Percentiles rank a stretch among this genome's conserved stretches.
Conservation (phyloP, 495 filamentous ascomycete species). For the Xylaria telfairii region DNA sequence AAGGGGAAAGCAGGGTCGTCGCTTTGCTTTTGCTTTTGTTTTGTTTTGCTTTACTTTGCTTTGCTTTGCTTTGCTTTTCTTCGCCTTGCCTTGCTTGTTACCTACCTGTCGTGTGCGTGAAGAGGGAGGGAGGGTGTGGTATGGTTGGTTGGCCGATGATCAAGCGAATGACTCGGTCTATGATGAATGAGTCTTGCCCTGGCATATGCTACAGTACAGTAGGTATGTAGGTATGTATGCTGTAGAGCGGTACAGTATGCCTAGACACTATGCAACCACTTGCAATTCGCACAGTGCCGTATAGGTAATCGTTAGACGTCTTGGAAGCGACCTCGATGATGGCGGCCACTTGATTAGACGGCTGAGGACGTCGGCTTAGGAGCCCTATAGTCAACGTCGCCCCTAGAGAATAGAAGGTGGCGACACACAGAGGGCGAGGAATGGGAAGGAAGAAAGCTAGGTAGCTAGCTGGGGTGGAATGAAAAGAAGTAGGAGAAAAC, state of each 20-base stretch:
- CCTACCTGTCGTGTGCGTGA: not conserved
- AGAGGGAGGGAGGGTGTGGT: not conserved
- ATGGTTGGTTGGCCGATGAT: conserved; percentile 37
- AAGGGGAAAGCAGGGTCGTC: conserved; percentile 12
- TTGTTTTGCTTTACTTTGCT: too few relatives aligned
- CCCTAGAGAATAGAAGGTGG: not conserved
- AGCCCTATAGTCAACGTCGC: not conserved
- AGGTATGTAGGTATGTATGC: not conserved
- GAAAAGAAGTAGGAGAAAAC: conserved; percentile 26
- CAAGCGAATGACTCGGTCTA: conserved; percentile 43
- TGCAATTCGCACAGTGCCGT: conserved; percentile 1
- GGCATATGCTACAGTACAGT: not conserved
- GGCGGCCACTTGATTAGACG: not conserved
- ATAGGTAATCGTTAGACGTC: not conserved
- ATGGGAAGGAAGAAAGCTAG: not conserved
- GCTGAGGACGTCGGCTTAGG: not conserved
- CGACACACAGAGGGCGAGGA: not conserved
- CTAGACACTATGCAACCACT: not conserved
- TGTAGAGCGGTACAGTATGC: too few relatives aligned
- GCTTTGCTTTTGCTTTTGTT: too few relatives aligned
- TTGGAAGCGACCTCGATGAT: not conserved
- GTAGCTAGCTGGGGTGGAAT: not conserved
- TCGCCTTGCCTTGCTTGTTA: conserved; percentile 13
- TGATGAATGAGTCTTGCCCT: conserved; percentile 17
- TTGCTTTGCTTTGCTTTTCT: too few relatives aligned